These are phyloP conservation scores for Neofusicoccum parvum DNA, from an alignment of 2,329 filamentous ascomycete species.

Conservation along the genomic window DNA sequence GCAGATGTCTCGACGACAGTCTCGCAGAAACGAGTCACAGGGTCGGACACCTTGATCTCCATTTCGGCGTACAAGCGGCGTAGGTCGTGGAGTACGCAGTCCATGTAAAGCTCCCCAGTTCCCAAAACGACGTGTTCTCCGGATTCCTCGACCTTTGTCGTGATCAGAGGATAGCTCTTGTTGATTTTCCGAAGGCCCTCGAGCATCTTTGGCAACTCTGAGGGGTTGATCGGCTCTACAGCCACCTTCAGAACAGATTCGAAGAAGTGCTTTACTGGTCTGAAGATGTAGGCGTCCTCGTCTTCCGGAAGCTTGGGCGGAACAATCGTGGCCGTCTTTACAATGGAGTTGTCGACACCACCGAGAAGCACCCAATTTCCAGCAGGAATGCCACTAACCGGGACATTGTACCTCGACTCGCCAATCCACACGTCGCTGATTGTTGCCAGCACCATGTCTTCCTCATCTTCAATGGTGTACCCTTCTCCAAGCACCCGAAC, in stretches of 20 bases:
- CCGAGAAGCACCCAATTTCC: slow-evolving; percentile 91
- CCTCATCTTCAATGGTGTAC: slow-evolving; percentile 95
- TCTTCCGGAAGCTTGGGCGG: slow-evolving; percentile 77
- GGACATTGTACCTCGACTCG: slow-evolving; percentile 90
- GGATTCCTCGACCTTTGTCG: slow-evolving; percentile 96
- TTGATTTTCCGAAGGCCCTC: slow-evolving; percentile 95
- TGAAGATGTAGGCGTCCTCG: slow-evolving; percentile 95
- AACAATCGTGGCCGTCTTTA: slow-evolving; percentile 93
- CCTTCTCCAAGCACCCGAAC: slow-evolving; percentile 93
- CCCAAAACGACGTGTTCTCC: slow-evolving; percentile 94
- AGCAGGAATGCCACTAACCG: slow-evolving; percentile 87
- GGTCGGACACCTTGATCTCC: slow-evolving; percentile 98
- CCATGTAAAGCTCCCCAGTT: slow-evolving; percentile 99
- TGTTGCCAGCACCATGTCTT: slow-evolving; percentile 90
- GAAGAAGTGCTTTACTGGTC: slow-evolving; percentile 89
- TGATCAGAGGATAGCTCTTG: slow-evolving; percentile 94
- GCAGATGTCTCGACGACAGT: slow-evolving; percentile 96
- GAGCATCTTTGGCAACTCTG: slow-evolving; percentile 97
- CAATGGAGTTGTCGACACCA: slow-evolving; percentile 95
- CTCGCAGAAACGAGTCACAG: slow-evolving; percentile 95
- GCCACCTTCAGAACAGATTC: slow-evolving; percentile 98
- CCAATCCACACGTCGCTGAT: slow-evolving; percentile 87
- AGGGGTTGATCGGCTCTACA: slow-evolving; percentile 97
- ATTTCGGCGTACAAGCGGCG: slow-evolving; percentile 95
- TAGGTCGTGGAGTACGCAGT: slow-evolving; percentile 94